phyloP scores from a whole-genome alignment of 2,329 filamentous ascomycete species.

The Exophiala mesophila region DNA sequence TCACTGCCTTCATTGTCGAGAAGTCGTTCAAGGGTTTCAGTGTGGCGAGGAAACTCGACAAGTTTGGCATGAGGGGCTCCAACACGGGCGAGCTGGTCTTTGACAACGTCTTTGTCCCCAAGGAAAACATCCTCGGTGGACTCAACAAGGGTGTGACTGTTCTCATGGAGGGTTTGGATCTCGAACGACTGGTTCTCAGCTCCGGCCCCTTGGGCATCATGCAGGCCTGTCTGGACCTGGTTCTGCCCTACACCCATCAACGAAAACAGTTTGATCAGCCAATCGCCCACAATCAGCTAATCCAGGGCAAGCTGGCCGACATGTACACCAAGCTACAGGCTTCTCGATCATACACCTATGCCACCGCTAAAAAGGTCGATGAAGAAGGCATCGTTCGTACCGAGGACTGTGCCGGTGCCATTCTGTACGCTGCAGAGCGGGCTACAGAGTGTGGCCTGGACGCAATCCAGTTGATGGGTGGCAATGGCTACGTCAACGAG shows the following conservation, averaged over 20 bases:
- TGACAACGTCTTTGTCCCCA: conserved; percentile 82
- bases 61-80: conserved; percentile 95
- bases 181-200: conserved; percentile 86
- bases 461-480: conserved; percentile 86
- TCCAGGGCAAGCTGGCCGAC: conserved; percentile 89
- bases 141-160: conserved; percentile 81
- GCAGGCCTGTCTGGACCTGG: conserved; percentile 82
- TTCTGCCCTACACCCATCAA: conserved; percentile 82
- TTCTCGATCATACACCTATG: conserved; percentile 79
- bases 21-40: conserved; percentile 66
- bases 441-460: conserved; percentile 84
- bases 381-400: conserved; percentile 69
- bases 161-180: conserved; percentile 91
- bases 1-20: conserved; percentile 90
- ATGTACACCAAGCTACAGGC: conserved; percentile 95
- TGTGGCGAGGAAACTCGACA: conserved; percentile 87
- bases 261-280: conserved; percentile 83
- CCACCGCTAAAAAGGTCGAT: conserved; percentile 73
- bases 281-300: conserved; percentile 85
- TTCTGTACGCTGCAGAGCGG: conserved; percentile 85
- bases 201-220: conserved; percentile 90
- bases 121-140: conserved; percentile 71
- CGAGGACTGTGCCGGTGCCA: conserved; percentile 90
- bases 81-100: conserved; percentile 95
- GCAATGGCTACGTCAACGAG: conserved; percentile 95